These are phyloP conservation scores for Fusarium scirpi DNA, from an alignment of 2,329 filamentous ascomycete species.

Conservation along the genomic window DNA sequence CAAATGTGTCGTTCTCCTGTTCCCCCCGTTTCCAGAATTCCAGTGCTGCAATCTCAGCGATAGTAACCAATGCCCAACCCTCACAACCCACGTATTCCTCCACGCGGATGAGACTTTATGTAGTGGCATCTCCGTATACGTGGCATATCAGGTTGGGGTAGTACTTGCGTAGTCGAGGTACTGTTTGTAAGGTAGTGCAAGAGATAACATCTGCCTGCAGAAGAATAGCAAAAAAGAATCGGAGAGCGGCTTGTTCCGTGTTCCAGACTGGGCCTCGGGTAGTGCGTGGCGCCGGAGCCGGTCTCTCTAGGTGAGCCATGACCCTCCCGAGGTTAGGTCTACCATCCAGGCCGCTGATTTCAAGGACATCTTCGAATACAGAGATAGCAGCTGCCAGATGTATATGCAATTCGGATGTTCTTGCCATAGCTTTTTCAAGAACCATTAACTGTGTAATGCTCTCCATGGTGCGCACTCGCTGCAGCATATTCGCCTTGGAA, in stretches of 20 bases:
- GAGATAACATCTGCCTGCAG: background rate
- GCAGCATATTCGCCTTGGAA: background rate
- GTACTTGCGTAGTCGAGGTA: background rate
- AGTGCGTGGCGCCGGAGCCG: background rate
- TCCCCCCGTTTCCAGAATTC: background rate
- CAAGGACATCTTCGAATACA: background rate
- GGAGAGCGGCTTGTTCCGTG: background rate
- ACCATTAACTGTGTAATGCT: background rate
- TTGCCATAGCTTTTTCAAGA: background rate
- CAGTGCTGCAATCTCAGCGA: background rate
- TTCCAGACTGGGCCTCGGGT: background rate
- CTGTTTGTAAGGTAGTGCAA: background rate
- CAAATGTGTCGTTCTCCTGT: background rate
- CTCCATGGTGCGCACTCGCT: background rate
- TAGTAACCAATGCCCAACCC: background rate
- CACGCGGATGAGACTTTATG: background rate
- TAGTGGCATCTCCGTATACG: background rate
- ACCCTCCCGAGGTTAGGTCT: background rate
- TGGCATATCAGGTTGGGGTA: background rate
- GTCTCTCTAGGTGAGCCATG: background rate
- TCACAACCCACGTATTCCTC: background rate
- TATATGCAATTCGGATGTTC: background rate
- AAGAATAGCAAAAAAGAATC: background rate
- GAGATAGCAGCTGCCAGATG: background rate
- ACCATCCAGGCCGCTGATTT: background rate